Base-by-base conservation (phyloP, 2,329 filamentous ascomycete genomes). In the Colletotrichum sublineola region DNA sequence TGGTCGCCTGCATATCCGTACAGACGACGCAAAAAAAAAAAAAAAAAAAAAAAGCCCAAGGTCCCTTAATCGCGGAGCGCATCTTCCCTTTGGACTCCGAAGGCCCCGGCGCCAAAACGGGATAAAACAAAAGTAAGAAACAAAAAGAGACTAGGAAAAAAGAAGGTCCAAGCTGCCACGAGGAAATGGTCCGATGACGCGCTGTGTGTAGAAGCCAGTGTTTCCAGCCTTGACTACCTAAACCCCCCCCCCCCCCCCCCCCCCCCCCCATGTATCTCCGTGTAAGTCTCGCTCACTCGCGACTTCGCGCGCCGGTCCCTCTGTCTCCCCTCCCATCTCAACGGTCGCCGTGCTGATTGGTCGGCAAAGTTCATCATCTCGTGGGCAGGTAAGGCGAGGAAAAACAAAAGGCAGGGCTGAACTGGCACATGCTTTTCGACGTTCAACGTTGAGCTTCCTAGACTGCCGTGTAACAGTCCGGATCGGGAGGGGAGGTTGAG, bases 131-230 rank as follows among this genome's bases (percentile, higher is more conserved):
- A 11, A n/a, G 5, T 4, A 1, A n/a, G 18, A 20, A 5, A n/a
- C 2, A 46, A 15, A n/a, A 20, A 44, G 14, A 42, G 9, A 40
- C 3, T 1, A 4, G 18, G 5, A 44, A 11, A 11, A n/a, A 5
- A 46, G 42, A 8, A 52, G 48, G 61, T 31, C 46, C 61, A 42
- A 63, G 61, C 46, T 63, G 61, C 48, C 61, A 63, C 61, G 61
- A 63, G 61, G 50, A 7, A 31, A 12, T 12, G 46, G 61, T 52
- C 15, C 14, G 29, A 46, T 24, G 52, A 40, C n/a, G 40, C 48
- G 24, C 24, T 24, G 24, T n/a, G 52, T 52, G 36, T 18, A 24
- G 24, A 52, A 7, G 48, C 40, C 24, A 50, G 33, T 9, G 20
- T 52, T 8, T 8, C 50, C 11, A 24, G 50, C 15, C 18, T 33